phyloP scores from a whole-genome alignment of 163 green algal species.

The Scenedesmus sp. region DNA sequence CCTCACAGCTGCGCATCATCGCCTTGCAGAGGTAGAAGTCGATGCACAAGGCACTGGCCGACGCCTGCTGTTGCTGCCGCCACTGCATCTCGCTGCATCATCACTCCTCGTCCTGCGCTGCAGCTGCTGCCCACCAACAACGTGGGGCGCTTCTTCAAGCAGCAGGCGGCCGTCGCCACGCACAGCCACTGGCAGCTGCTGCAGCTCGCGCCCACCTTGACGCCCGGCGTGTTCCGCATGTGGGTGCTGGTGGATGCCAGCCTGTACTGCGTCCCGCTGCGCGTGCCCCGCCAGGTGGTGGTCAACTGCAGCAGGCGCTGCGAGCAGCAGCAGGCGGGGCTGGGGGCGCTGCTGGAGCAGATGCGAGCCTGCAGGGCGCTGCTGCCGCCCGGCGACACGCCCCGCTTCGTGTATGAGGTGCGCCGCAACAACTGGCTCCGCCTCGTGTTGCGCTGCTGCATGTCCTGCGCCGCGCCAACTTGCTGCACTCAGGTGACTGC shows the following conservation, averaged over 20 bases:
- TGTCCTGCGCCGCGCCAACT: too few relatives aligned
- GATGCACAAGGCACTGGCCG: not conserved
- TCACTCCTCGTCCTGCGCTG: not conserved
- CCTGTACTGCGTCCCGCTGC: slow-evolving; percentile 74
- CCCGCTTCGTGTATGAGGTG: slow-evolving; percentile 75
- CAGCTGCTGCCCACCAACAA: slow-evolving; percentile 55
- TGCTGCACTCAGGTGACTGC: too few relatives aligned
- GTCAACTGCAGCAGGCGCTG: slow-evolving; percentile 44
- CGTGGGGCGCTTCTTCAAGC: slow-evolving; percentile 71
- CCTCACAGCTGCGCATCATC: too few relatives aligned
- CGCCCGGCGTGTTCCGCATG: slow-evolving; percentile 75
- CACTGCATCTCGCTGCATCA: not conserved
- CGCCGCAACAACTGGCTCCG: not conserved
- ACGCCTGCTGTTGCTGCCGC: not conserved
- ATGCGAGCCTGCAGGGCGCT: slow-evolving; percentile 20
- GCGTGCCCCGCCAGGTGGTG: slow-evolving; percentile 81
- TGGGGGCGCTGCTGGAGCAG: slow-evolving; percentile 50
- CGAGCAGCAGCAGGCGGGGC: slow-evolving; percentile 31
- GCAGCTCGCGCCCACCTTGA: slow-evolving; percentile 74
- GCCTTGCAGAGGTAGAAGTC: too few relatives aligned
- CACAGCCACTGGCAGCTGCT: slow-evolving; percentile 90
- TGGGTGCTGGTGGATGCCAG: slow-evolving; percentile 64
- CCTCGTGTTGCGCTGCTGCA: too few relatives aligned
- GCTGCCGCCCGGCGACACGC: slow-evolving; percentile 69
- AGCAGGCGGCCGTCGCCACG: slow-evolving; percentile 68